Evolutionary conservation across 2,329 filamentous ascomycete species (phyloP).

Genomic region (Phyllosticta citribraziliensis): DNA sequence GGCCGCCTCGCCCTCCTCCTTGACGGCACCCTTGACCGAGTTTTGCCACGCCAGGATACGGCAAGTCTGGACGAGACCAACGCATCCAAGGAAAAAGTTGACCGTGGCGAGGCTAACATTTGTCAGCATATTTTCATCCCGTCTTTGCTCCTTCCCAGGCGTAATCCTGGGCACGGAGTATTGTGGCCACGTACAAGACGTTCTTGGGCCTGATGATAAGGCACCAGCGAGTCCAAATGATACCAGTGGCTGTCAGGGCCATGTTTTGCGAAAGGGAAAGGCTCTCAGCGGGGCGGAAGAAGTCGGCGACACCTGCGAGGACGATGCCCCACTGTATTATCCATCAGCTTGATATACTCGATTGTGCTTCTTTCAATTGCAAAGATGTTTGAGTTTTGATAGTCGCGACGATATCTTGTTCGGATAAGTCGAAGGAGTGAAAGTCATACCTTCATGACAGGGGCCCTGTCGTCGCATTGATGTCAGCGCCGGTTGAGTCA

Average conservation of each 20-base stretch:
- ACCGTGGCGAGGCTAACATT: constrained; percentile 70
- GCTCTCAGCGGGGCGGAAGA: constrained; percentile 81
- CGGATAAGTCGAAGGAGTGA: neutral
- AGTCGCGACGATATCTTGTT: neutral
- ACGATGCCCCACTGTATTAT: constrained; percentile 74
- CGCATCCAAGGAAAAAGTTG: constrained; percentile 93
- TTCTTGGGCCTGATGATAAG: constrained; percentile 93
- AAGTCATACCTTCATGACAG: constrained; percentile 68
- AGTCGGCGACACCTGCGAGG: constrained; percentile 83
- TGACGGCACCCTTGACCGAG: constrained; percentile 45
- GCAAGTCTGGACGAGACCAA: constrained; percentile 71
- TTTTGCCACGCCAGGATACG: constrained; percentile 63
- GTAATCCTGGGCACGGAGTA: neutral
- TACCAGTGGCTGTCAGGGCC: constrained; percentile 79
- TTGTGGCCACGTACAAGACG: constrained; percentile 54
- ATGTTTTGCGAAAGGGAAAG: constrained; percentile 89
- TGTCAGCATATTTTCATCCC: constrained; percentile 6
- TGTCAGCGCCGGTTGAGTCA: constrained; percentile 6
- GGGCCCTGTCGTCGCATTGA: constrained; percentile 52
- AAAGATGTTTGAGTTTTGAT: neutral
- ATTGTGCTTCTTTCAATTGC: neutral
- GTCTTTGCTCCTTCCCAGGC: neutral
- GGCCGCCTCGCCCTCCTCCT: constrained; percentile 29
- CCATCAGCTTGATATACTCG: neutral
- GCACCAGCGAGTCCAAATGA: constrained; percentile 99